Percentiles rank a stretch among this genome's conserved stretches.
These are phyloP conservation scores for Rhizopus arrhizus DNA, from an alignment of 371 early-diverging fungal species.

Conservation along the genomic window DNA sequence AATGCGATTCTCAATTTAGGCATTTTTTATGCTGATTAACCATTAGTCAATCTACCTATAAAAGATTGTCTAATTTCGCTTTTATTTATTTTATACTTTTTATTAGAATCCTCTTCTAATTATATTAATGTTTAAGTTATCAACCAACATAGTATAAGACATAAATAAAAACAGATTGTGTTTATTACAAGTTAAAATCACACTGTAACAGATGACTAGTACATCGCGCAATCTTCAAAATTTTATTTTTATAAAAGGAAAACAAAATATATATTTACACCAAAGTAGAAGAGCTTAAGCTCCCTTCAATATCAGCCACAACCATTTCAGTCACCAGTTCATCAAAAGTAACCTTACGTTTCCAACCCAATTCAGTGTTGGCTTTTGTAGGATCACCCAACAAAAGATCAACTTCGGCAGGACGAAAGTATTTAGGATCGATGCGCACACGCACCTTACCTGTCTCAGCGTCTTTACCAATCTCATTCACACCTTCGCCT, in stretches of 20 bases:
- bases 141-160: too few species aligned
- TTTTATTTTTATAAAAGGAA: neutral
- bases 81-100: too few species aligned
- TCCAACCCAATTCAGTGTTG: slow-evolving; percentile 70
- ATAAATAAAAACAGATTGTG: too few species aligned
- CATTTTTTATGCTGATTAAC: too few species aligned
- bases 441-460: slow-evolving; percentile 73
- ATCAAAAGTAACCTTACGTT: slow-evolving; percentile 71
- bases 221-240: too few species aligned
- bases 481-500: slow-evolving; percentile 73
- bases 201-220: too few species aligned
- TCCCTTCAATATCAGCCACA: slow-evolving; percentile 64
- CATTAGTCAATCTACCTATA: too few species aligned
- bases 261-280: slow-evolving; percentile 11
- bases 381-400: slow-evolving; percentile 83
- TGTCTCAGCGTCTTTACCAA: slow-evolving; percentile 70
- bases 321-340: slow-evolving; percentile 75
- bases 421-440: slow-evolving; percentile 82
- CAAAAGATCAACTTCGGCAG: slow-evolving; percentile 83
- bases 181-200: too few species aligned
- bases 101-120: too few species aligned
- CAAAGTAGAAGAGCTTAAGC: slow-evolving; percentile 36
- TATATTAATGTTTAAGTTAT: too few species aligned
- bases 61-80: too few species aligned
- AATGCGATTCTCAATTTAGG: too few species aligned